A percentile compares a stretch with the other conserved stretches of the same genome.
phyloP scores from a whole-genome alignment of 306 rosid genomes.

The Senna siamea region DNA sequence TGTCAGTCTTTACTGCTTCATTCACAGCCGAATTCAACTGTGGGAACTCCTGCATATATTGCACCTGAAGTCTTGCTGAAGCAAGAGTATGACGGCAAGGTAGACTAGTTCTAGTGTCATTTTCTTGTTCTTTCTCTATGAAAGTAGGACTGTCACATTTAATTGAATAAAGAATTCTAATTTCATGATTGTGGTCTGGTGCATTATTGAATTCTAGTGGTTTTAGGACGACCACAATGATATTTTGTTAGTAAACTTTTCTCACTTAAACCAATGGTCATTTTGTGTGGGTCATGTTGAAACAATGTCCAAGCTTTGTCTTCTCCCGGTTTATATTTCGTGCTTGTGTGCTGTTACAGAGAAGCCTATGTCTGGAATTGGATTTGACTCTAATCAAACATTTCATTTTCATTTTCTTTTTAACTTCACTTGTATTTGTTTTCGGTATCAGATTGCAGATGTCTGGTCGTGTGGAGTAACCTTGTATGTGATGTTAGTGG shows the following conservation, averaged over 20 bases:
- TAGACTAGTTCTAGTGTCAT: conserved; percentile 37
- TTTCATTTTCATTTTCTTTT: not conserved
- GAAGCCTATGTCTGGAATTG: not conserved
- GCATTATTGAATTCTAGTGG: conserved; percentile 2
- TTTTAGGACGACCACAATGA: conserved; percentile 7
- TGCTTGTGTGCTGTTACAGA: not conserved
- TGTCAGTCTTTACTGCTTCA: conserved; percentile 89
- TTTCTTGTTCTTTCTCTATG: conserved; percentile 24
- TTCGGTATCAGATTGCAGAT: conserved; percentile 74
- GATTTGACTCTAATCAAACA: not conserved
- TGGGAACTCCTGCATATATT: conserved; percentile 97
- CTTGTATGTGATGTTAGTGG: conserved; percentile 90
- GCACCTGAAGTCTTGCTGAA: conserved; percentile 91
- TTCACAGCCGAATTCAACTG: conserved; percentile 97
- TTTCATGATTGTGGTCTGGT: conserved; percentile 3
- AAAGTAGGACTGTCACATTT: conserved; percentile 12
- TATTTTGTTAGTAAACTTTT: conserved; percentile 17
- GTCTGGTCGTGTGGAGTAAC: conserved; percentile 99
- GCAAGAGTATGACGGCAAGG: conserved; percentile 98
- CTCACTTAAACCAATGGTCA: conserved; percentile 1
- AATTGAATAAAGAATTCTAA: conserved; percentile 21
- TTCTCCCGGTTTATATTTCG: not conserved
- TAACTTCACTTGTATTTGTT: not conserved
- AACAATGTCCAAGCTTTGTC: not conserved
- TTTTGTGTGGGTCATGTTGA: conserved; percentile 28